Base-by-base conservation (phyloP, 2,329 filamentous ascomycete genomes). In the Apiospora malaysiana region DNA sequence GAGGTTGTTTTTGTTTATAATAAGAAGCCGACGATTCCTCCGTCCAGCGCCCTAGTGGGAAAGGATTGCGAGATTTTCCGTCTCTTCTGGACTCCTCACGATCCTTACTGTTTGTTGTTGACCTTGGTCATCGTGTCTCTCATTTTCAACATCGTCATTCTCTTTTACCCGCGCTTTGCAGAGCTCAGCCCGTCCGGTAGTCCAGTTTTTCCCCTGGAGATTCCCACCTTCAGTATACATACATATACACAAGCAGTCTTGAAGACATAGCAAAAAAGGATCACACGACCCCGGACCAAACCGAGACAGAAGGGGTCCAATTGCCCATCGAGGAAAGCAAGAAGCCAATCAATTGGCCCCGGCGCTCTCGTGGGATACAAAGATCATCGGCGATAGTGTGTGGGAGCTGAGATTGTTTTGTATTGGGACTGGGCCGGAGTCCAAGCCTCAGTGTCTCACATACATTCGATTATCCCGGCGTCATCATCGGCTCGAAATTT, bases 1-100 rank as follows among this genome's bases (percentile, higher is more conserved):
- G 51, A 59, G 51, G 51, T 63, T 40, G 27, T 63, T 63, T 63
- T 32, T 63, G 56, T 63, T 63, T 63, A 63, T 63, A 40, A 63
- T 63, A 40, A 47, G 21, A 32, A 63, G 56, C 51, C 32, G 32
- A 63, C 6, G 56, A 40, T 32, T 63, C 56, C 56, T 63, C 27
- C 56, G 21, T 23, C 8, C 56, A 32, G n/a, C n/a, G 56, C 32
- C 56, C 56, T 63, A 63, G 56, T 63, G 56, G 3, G 27, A 32
- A 40, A 40, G 32, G 32, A 63, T n/a, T 40, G 56, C 32, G 56
- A 40, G 56, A n/a, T 59, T 40, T 12, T 40, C 32, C n/a, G 27
- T 63, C 18, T n/a, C 56, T 40, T 27, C 16, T 14, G 7, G 25
- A 14, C 12, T 32, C 32, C 49, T 21, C 49, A 32, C 49, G 16